phyloP scores from a whole-genome alignment of 2,329 filamentous ascomycete genomes.

The Pseudogymnoascus verrucosus region DNA sequence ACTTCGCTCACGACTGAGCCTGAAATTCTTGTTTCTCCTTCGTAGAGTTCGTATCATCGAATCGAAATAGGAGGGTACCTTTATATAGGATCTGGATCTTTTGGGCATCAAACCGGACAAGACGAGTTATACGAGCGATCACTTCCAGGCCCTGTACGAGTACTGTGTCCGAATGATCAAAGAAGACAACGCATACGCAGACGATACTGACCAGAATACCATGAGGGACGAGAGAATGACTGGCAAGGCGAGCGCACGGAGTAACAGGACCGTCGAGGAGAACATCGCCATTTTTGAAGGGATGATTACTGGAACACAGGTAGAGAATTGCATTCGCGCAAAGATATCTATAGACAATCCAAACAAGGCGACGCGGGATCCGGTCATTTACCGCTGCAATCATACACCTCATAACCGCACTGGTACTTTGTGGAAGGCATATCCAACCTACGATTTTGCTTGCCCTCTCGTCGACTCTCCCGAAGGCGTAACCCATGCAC shows the following conservation, averaged over 20 bases:
- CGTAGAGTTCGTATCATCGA: slow-evolving; percentile 94
- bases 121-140: slow-evolving; percentile 86
- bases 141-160: slow-evolving; percentile 88
- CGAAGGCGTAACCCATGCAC: slow-evolving; percentile 75
- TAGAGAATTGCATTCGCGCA: slow-evolving; percentile 86
- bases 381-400: slow-evolving; percentile 96
- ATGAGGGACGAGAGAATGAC: slow-evolving; percentile 82
- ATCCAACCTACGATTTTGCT: slow-evolving; percentile 81
- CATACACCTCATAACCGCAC: slow-evolving; percentile 65
- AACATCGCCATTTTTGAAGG: slow-evolving; percentile 79
- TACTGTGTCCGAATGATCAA: slow-evolving; percentile 78
- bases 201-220: slow-evolving; percentile 83
- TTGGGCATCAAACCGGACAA: slow-evolving; percentile 87
- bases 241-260: slow-evolving; percentile 71
- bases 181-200: slow-evolving; percentile 77
- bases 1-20: slow-evolving; percentile 92
- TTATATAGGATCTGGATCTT: slow-evolving; percentile 82
- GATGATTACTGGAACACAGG: slow-evolving; percentile 80
- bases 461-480: slow-evolving; percentile 73
- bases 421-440: slow-evolving; percentile 72
- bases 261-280: slow-evolving; percentile 72
- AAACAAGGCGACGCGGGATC: slow-evolving; percentile 93
- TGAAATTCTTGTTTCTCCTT: slow-evolving; percentile 97
- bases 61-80: slow-evolving; percentile 81
- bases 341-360: slow-evolving; percentile 87